Evolutionary conservation across 805 yeast genomes (phyloP).

Genomic region (Priceomyces medius): DNA sequence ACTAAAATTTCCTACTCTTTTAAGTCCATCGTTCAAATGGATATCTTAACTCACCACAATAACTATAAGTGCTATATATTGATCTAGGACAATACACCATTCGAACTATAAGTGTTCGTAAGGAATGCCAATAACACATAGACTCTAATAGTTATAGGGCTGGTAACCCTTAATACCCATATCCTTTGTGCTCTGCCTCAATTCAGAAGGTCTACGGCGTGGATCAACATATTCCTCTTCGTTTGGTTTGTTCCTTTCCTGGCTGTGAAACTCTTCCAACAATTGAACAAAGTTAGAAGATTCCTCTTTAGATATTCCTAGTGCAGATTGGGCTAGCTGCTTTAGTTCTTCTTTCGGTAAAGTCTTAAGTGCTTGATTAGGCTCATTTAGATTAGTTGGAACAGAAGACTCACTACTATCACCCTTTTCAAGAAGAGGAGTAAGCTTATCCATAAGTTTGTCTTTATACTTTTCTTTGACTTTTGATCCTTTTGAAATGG

Average conservation of each 20-base stretch:
- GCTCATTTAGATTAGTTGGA: background rate
- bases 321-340: background rate
- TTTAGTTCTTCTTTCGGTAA: background rate
- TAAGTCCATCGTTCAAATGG: too few species aligned
- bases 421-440: background rate
- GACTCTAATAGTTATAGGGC: background rate
- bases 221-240: background rate
- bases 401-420: too few species aligned
- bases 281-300: background rate
- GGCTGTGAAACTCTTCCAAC: background rate
- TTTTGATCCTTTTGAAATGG: conserved; percentile 15
- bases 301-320: background rate
- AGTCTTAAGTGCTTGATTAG: background rate
- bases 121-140: background rate
- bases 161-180: background rate
- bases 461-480: conserved; percentile 14
- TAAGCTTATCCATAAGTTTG: conserved; percentile 10
- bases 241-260: background rate
- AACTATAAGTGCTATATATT: background rate
- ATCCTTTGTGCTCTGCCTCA: background rate
- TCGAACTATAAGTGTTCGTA: background rate
- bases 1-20: too few species aligned
- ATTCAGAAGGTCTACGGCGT: background rate
- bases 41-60: too few species aligned
- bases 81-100: background rate